Evolutionary conservation across 148 eudicot genomes (phyloP), one percentile per base, ranked within the genome.

Genomic region (Nepenthes gracilis): DNA sequence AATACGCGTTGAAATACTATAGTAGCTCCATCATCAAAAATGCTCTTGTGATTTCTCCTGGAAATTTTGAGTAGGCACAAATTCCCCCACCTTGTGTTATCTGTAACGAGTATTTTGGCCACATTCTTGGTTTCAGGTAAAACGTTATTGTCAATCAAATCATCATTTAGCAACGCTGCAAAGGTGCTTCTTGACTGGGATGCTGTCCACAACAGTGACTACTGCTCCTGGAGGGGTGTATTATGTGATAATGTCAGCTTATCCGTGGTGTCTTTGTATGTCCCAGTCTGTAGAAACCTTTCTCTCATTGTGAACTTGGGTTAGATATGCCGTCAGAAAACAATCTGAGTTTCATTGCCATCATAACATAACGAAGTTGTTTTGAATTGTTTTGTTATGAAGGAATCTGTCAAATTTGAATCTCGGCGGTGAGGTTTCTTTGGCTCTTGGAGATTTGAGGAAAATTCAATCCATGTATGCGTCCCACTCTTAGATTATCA

Each of bases 371-470:
- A 5, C 7, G 3, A 23, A 2, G 11, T 52, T 55, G 14, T 32
- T 14, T 45, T 60, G 0, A 43, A 2, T 12, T 15, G 12, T 1
- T 54, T 14, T 62, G n/a, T 15, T 15, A 15, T 47, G 49, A 23
- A 85, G 91, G 70, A 85, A 85, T 58, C 66, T 85, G 62, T 77
- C 91, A 36, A 79, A 67, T 65, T 63, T 85, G 69, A 82, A 82
- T 62, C 63, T 85, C 67, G 87, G 81, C 9, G 91, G 91, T 55
- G 87, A 85, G 71, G 80, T 85, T 72, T 82, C 91, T 15, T 69
- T 83, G 6, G 81, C 83, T 11, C 75, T 85, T 62, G 87, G 87
- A 53, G 81, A 77, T 54, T 70, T 85, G 62, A 77, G 61, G 62
- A 75, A 67, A 57, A 63, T 85, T 49, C 77, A 68, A 9, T 77